These are phyloP conservation scores for Nosema granulosis DNA, from an alignment of 371 early-diverging fungal genomes.

Conservation along the genomic window DNA sequence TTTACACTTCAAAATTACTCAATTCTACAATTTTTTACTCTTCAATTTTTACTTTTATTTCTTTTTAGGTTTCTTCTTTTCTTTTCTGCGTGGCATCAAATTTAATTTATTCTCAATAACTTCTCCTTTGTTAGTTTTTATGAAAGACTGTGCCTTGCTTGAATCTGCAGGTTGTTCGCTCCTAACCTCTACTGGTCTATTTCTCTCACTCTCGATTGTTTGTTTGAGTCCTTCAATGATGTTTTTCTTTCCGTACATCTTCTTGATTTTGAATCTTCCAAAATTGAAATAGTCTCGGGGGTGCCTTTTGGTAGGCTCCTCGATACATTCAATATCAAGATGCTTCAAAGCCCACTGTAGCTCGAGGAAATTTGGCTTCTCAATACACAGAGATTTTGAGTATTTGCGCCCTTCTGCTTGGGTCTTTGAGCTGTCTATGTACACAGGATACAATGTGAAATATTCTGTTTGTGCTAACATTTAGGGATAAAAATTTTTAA, in stretches of 20 bases:
- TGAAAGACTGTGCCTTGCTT: not conserved
- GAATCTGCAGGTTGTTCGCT: not conserved
- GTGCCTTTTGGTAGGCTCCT: conserved; percentile 49
- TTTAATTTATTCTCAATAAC: conserved; percentile 48
- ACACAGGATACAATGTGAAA: conserved; percentile 56
- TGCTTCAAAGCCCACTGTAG: conserved; percentile 47
- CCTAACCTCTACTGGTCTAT: not conserved
- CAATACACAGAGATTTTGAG: conserved; percentile 21
- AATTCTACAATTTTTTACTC: not conserved
- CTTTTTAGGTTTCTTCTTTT: conserved; percentile 35
- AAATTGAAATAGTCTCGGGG: conserved; percentile 35
- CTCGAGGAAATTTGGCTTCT: conserved; percentile 32
- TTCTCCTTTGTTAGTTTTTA: conserved; percentile 29
- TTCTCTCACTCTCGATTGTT: conserved; percentile 25
- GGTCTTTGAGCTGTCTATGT: conserved; percentile 43
- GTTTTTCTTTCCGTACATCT: conserved; percentile 39
- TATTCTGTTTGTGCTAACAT: conserved; percentile 3
- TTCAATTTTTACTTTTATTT: conserved; percentile 19
- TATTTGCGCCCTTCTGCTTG: conserved; percentile 51
- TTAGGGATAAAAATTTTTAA: not conserved
- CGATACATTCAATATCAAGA: conserved; percentile 34
- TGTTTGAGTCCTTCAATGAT: conserved; percentile 32
- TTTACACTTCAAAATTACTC: conserved; percentile 1
- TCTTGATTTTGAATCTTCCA: conserved; percentile 56
- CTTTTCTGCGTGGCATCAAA: conserved; percentile 46